Conservation (phyloP, 495 filamentous ascomycete species). For the Thozetella sp. region DNA sequence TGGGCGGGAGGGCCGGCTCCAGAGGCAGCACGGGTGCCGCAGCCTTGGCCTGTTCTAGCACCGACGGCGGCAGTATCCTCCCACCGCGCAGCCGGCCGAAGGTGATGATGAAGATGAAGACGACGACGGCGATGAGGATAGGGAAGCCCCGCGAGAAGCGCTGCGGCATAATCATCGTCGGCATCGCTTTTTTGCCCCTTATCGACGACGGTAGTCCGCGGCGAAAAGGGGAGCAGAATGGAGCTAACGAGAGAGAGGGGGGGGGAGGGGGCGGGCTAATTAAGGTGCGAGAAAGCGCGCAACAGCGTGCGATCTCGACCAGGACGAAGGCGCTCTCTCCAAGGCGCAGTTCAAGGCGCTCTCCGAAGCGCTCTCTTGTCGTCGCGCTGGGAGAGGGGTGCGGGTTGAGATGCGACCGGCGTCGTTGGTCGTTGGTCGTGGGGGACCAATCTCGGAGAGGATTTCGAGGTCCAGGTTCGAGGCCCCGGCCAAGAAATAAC, state of each 20-base stretch:
- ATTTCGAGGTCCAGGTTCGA: too few species aligned
- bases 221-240: background rate
- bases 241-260: background rate
- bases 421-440: too few species aligned
- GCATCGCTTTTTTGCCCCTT: conserved; percentile 6
- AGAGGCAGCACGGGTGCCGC: background rate
- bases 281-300: too few species aligned
- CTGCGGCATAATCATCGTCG: conserved; percentile 12
- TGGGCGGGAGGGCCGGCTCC: background rate
- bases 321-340: too few species aligned
- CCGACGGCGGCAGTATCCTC: conserved; percentile 7
- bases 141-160: conserved; percentile 17
- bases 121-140: conserved; percentile 13
- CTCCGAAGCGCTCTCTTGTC: too few species aligned
- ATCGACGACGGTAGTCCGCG: background rate
- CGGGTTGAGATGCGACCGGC: too few species aligned
- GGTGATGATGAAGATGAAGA: conserved; percentile 16
- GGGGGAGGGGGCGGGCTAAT: too few species aligned
- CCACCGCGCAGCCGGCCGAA: conserved; percentile 16
- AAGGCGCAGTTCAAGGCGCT: too few species aligned
- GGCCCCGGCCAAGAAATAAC: too few species aligned
- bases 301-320: too few species aligned
- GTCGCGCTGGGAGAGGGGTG: too few species aligned
- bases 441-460: too few species aligned
- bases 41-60: background rate